Base-by-base conservation (phyloP, 202 grass and related monocot species). In the Panicum hallii region DNA sequence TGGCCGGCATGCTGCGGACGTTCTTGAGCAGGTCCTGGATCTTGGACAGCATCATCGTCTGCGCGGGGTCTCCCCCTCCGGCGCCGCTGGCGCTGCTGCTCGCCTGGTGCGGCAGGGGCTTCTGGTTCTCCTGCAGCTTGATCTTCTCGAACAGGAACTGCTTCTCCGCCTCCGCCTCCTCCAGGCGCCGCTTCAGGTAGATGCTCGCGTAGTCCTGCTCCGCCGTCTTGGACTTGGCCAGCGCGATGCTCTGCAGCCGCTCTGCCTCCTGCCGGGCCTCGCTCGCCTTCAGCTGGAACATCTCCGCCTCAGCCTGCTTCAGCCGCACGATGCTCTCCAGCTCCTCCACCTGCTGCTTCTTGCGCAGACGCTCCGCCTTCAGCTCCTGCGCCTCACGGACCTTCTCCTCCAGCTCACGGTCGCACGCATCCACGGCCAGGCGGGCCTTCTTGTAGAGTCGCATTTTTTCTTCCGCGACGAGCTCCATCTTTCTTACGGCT, bases 121-220 rank as follows among this genome's bases (percentile, higher is more conserved):
- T 82, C 30, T 94, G 97, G 62, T 83, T 87, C 10, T 99, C 97
- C 85, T 99, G 97, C 45, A 93, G 94, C 83, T 97, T 99, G 66
- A 99, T 99, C 67, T 99, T 97, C 88, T 99, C 91, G 0, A 93
- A 94, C 5, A 99, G 84, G 72, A 93, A 94, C 78, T 97, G 97
- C 63, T 99, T 99, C 88, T 99, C 97, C 12, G 93, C 97, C 83
- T 99, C 97, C 11, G 97, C 97, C 82, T 99, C 97, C 76, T 99
- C 97, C 42, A 99, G 63, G 28, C 97, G 93, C 8, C 92, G 92
- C 87, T 99, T 99, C 30, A 99, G 82, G 83, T 99, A 99, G 74
- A 99, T 79, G 77, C 97, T 99, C 19, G 97, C 93, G 1, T 97
- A 99, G 60, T 99, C 97, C 82, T 97, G 94, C 83, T 99, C 97